Evolutionary conservation across 73 alveolate species (phyloP).

Genomic region (Paramecium sexaurelia): DNA sequence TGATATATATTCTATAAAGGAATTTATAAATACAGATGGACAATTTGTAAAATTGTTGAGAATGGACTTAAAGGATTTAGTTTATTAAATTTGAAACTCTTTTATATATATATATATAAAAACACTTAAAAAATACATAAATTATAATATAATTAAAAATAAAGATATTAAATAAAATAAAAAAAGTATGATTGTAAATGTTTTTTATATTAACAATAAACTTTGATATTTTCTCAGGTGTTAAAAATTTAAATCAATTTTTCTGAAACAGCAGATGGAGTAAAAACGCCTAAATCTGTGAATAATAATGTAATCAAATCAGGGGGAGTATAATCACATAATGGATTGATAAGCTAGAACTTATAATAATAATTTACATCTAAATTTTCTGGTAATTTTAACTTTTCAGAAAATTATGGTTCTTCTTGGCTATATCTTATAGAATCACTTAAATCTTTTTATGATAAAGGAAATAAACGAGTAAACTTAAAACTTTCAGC

Average conservation of each 20-base stretch:
- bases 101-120: neutral
- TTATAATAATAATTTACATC: neutral
- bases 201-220: neutral
- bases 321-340: conserved; percentile 96
- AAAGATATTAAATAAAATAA: no score
- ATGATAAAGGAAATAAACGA: conserved; percentile 86
- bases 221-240: conserved; percentile 58
- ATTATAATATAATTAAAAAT: neutral
- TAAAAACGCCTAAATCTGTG: conserved; percentile 95
- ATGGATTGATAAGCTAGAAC: conserved; percentile 45
- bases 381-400: neutral
- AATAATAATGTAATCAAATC: conserved; percentile 90
- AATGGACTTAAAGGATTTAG: neutral
- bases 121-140: neutral
- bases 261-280: conserved; percentile 96
- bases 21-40: neutral
- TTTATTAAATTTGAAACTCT: neutral
- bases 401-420: neutral
- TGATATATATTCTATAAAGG: neutral
- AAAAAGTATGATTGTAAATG: no score
- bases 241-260: conserved; percentile 92
- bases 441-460: conserved; percentile 78
- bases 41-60: neutral
- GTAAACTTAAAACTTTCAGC: conserved; percentile 92
- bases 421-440: conserved; percentile 42